phyloP scores from a whole-genome alignment of 768 basidiomycete species.

The Paxillus involutus region DNA sequence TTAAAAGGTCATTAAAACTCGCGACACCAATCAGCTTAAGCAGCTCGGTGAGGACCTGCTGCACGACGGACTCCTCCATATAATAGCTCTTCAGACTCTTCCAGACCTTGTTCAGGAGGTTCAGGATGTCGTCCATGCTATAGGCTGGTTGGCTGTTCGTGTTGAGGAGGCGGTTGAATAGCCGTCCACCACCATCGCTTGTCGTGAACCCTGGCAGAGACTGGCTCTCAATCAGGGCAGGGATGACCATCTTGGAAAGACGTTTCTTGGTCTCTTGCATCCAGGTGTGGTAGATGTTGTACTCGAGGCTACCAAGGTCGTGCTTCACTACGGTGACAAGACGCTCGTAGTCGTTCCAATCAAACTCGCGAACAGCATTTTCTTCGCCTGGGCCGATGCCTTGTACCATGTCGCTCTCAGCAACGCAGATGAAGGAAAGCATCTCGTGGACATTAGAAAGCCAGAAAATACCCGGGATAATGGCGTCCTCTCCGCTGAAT shows the following conservation, averaged over 20 bases:
- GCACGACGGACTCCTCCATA: conserved; percentile 95
- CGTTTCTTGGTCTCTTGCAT: conserved; percentile 98
- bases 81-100: conserved; percentile 98
- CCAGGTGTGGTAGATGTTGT: conserved; percentile 99
- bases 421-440: conserved; percentile 97
- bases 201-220: conserved; percentile 97
- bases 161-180: conserved; percentile 92
- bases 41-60: conserved; percentile 92
- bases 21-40: conserved; percentile 95
- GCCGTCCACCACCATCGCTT: conserved; percentile 86
- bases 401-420: conserved; percentile 98
- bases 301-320: conserved; percentile 96
- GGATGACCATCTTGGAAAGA: conserved; percentile 96
- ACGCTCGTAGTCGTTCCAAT: conserved; percentile 96
- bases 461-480: conserved; percentile 98
- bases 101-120: conserved; percentile 96
- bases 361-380: conserved; percentile 86
- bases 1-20: conserved; percentile 96
- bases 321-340: conserved; percentile 98
- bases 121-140: conserved; percentile 98
- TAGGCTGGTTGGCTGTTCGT: conserved; percentile 86
- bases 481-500: conserved; percentile 91
- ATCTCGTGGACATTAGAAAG: conserved; percentile 99
- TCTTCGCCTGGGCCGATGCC: conserved; percentile 97
- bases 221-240: conserved; percentile 97